Evolutionary conservation across 148 eudicot genomes (phyloP).

Genomic region (Suaeda aralocaspica): DNA sequence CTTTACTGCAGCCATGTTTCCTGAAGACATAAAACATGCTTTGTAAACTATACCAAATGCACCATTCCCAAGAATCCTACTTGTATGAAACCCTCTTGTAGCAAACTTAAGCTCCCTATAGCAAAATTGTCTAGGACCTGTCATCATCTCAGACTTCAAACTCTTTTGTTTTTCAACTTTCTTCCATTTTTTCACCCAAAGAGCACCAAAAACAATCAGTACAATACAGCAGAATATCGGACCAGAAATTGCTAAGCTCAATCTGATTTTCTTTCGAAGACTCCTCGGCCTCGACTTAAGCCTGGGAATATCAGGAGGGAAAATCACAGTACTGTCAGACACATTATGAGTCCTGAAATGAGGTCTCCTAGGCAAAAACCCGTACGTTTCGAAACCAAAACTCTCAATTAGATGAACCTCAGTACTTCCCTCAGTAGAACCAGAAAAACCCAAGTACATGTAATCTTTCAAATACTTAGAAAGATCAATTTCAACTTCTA

Average conservation of each 20-base stretch:
- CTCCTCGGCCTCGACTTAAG: constrained; percentile 30
- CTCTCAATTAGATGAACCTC: constrained; percentile 58
- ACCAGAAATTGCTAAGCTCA: constrained; percentile 54
- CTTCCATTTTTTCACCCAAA: constrained; percentile 49
- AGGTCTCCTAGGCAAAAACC: constrained; percentile 44
- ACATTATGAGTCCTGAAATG: constrained; percentile 56
- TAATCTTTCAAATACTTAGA: constrained; percentile 48
- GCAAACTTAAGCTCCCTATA: constrained; percentile 64
- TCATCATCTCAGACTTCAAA: constrained; percentile 47
- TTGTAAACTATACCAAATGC: constrained; percentile 85
- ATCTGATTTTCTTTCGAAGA: constrained; percentile 43
- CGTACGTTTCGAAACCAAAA: constrained; percentile 57
- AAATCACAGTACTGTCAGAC: constrained; percentile 51
- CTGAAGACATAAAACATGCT: constrained; percentile 42
- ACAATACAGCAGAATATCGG: constrained; percentile 46
- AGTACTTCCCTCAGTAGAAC: constrained; percentile 87
- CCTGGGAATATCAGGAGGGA: constrained; percentile 26
- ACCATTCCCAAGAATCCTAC: constrained; percentile 63
- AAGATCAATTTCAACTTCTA: constrained; percentile 49
- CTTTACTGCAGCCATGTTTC: constrained; percentile 61
- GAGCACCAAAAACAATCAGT: constrained; percentile 46
- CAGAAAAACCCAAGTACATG: constrained; percentile 80
- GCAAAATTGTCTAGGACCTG: constrained; percentile 63
- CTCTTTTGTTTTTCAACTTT: constrained; percentile 37
- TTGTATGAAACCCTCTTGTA: constrained; percentile 58